A percentile compares a stretch with the other conserved stretches of the same genome.
Evolutionary conservation across 78 protist genomes (phyloP).

Genomic region (Mastigamoeba balamuthi): DNA sequence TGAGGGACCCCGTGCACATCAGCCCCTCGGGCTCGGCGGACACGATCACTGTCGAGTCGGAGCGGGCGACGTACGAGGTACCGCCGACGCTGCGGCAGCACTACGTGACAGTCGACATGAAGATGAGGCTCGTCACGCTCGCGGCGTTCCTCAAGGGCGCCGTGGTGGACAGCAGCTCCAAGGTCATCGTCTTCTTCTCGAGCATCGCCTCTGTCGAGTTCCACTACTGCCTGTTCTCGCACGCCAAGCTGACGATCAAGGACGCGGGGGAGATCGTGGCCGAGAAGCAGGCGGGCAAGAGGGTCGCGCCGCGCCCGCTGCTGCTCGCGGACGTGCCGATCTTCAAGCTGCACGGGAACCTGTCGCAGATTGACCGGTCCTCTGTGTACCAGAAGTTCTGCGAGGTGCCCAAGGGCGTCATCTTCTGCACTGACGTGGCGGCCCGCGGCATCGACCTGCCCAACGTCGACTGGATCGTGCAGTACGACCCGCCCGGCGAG

Average conservation of each 20-base stretch:
- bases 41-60: neutral
- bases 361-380: conserved; percentile 65
- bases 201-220: conserved; percentile 67
- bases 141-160: conserved; percentile 21
- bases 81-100: conserved; percentile 37
- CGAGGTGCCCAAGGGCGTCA: conserved; percentile 41
- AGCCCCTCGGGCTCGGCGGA: conserved; percentile 2
- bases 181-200: conserved; percentile 69
- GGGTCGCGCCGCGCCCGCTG: neutral
- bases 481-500: conserved; percentile 82
- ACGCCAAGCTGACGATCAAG: conserved; percentile 56
- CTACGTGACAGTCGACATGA: conserved; percentile 35
- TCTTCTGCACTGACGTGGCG: conserved; percentile 80
- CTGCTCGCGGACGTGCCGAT: conserved; percentile 20
- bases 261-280: neutral
- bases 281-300: conserved; percentile 3
- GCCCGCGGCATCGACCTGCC: conserved; percentile 86
- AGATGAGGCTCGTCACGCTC: conserved; percentile 21
- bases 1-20: conserved; percentile 24
- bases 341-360: conserved; percentile 70
- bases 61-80: neutral
- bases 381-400: conserved; percentile 46
- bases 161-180: neutral
- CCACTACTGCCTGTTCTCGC: conserved; percentile 81
- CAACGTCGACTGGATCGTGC: conserved; percentile 75